These are phyloP conservation scores for Fragilaria crotonensis DNA, from an alignment of 108 stramenopile genomes.

Conservation along the genomic window DNA sequence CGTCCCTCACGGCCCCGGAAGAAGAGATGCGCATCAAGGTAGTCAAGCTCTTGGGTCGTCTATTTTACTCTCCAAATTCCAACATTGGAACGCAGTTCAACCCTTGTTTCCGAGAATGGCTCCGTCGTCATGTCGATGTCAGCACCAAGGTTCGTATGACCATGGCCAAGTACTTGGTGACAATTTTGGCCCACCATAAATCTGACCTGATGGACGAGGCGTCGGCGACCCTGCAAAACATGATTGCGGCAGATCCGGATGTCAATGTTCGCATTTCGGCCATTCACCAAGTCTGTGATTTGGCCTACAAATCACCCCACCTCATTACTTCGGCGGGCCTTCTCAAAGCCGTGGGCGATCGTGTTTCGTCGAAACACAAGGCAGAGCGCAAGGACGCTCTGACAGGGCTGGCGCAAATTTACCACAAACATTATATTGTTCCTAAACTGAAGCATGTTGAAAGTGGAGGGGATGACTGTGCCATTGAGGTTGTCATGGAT, in stretches of 20 bases:
- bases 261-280: conserved; percentile 41
- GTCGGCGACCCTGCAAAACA: conserved; percentile 22
- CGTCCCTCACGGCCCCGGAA: conserved; percentile 30
- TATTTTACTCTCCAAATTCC: conserved; percentile 37
- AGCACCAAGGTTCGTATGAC: conserved; percentile 42
- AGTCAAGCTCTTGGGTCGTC: conserved; percentile 49
- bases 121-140: conserved; percentile 47
- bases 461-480: conserved; percentile 60
- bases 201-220: conserved; percentile 27
- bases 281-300: conserved; percentile 65
- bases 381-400: conserved; percentile 64
- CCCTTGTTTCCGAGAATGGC: conserved; percentile 65
- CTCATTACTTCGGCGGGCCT: conserved; percentile 25
- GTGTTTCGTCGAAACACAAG: conserved; percentile 62
- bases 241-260: conserved; percentile 24
- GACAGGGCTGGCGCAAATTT: conserved; percentile 69
- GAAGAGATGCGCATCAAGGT: conserved; percentile 37
- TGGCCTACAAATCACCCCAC: conserved; percentile 36
- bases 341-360: conserved; percentile 49
- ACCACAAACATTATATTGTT: conserved; percentile 49
- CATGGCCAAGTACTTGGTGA: conserved; percentile 58
- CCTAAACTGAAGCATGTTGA: conserved; percentile 43
- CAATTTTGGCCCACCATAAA: conserved; percentile 25
- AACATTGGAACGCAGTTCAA: conserved; percentile 37
- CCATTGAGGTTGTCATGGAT: conserved; percentile 46